These are phyloP conservation scores for Teratosphaeria zuluensis DNA, from an alignment of 2,329 filamentous ascomycete genomes.

Conservation along the genomic window DNA sequence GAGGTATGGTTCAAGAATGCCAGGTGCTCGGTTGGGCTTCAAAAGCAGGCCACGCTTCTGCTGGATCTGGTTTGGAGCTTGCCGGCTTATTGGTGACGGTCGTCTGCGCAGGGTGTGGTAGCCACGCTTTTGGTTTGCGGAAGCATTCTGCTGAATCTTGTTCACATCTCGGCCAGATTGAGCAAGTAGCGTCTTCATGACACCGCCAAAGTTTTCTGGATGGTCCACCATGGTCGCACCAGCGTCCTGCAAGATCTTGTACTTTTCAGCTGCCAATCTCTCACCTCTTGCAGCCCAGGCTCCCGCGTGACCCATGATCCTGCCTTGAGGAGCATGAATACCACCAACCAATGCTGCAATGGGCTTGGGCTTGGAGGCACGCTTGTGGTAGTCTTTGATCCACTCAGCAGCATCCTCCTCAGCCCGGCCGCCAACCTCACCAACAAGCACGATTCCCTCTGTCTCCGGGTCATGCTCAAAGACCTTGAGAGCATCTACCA, in stretches of 20 bases:
- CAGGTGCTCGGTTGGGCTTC: constrained; percentile 14
- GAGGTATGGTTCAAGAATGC: constrained; percentile 21
- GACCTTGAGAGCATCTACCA: constrained; percentile 59
- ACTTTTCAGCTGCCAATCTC: constrained; percentile 54
- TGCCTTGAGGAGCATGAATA: constrained; percentile 50
- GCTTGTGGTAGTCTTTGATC: constrained; percentile 56
- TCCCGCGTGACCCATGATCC: constrained; percentile 71
- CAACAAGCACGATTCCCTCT: constrained; percentile 61
- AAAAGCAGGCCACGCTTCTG: constrained; percentile 16
- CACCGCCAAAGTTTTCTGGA: constrained; percentile 62
- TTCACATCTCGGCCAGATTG: constrained; percentile 32
- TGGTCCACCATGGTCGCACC: constrained; percentile 65
- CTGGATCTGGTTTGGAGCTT: constrained; percentile 11
- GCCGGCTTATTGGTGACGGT: constrained; percentile 8
- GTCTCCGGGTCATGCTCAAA: constrained; percentile 59
- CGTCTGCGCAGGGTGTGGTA: constrained; percentile 29
- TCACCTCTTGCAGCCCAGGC: constrained; percentile 62
- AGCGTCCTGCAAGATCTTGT: constrained; percentile 53
- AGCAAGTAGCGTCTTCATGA: constrained; percentile 53
- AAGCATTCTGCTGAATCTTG: constrained; percentile 28
- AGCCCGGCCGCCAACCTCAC: constrained; percentile 60
- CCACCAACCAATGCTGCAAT: constrained; percentile 65
- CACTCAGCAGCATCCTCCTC: constrained; percentile 65
- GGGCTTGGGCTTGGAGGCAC: constrained; percentile 55
- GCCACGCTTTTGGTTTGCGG: constrained; percentile 37